Percentiles rank a stretch among this genome's conserved stretches.
These are phyloP conservation scores for Scheffersomyces amazonensis DNA, from an alignment of 805 yeast species.

Conservation along the genomic window DNA sequence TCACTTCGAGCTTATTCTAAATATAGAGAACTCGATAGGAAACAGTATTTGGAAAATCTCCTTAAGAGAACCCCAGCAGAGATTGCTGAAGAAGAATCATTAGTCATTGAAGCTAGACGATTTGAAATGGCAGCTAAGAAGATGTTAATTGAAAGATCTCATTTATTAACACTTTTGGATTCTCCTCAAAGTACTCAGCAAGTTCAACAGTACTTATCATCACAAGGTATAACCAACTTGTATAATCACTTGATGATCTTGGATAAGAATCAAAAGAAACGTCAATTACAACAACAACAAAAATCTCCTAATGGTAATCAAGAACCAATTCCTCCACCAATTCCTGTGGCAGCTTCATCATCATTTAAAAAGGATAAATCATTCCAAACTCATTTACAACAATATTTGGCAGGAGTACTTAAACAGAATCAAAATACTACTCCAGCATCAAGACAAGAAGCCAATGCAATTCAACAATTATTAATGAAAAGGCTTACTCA, in stretches of 20 bases:
- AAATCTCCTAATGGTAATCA: slow-evolving; percentile 11
- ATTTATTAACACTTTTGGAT: slow-evolving; percentile 73
- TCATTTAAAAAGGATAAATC: slow-evolving; percentile 39
- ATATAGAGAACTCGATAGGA: slow-evolving; percentile 72
- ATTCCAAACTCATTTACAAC: slow-evolving; percentile 47
- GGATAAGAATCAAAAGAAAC: slow-evolving; percentile 58
- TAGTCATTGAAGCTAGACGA: slow-evolving; percentile 87
- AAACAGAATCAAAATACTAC: slow-evolving; percentile 28
- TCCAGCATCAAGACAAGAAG: slow-evolving; percentile 29
- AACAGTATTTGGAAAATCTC: slow-evolving; percentile 72
- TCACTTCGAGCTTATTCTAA: slow-evolving; percentile 64
- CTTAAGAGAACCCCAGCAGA: slow-evolving; percentile 90
- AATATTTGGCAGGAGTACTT: slow-evolving; percentile 34
- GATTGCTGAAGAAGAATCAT: slow-evolving; percentile 94
- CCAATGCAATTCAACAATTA: slow-evolving; percentile 39
- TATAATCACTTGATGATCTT: slow-evolving; percentile 73
- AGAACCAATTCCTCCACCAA: slow-evolving; percentile 57
- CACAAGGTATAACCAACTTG: slow-evolving; percentile 86
- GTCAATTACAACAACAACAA: slow-evolving; percentile 41
- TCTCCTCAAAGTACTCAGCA: slow-evolving; percentile 80
- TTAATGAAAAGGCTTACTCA: slow-evolving; percentile 58
- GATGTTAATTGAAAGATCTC: slow-evolving; percentile 78
- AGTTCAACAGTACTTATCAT: slow-evolving; percentile 71
- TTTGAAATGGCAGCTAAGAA: slow-evolving; percentile 91
- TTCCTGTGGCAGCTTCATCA: slow-evolving; percentile 56